These are phyloP conservation scores for Colletotrichum sansevieriae DNA, from an alignment of 2,329 filamentous ascomycete species.

Conservation along the genomic window DNA sequence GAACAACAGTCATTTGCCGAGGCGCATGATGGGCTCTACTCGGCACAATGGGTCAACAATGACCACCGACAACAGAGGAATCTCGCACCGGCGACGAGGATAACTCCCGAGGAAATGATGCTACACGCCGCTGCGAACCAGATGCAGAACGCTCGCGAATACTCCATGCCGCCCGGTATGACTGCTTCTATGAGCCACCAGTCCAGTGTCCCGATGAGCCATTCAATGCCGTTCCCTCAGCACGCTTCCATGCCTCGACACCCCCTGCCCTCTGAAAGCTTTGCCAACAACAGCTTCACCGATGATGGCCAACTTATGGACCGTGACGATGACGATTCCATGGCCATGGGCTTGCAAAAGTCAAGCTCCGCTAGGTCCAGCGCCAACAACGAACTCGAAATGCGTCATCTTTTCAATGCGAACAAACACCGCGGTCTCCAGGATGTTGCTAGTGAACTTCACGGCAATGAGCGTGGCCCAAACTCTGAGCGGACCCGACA, in stretches of 20 bases:
- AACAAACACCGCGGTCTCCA: slow-evolving; percentile 77
- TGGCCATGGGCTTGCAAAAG: slow-evolving; percentile 63
- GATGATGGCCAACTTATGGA: slow-evolving; percentile 74
- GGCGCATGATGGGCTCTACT: slow-evolving; percentile 57
- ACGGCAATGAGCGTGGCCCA: slow-evolving; percentile 83
- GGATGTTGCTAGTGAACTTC: slow-evolving; percentile 81
- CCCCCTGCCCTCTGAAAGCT: slow-evolving; percentile 67
- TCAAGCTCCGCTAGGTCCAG: slow-evolving; percentile 73
- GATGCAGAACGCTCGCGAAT: slow-evolving; percentile 64
- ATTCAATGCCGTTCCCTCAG: slow-evolving; percentile 51
- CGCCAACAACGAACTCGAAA: slow-evolving; percentile 84
- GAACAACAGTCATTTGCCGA: slow-evolving; percentile 62
- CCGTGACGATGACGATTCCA: slow-evolving; percentile 70
- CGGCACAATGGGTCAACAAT: slow-evolving; percentile 63
- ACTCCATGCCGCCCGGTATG: slow-evolving; percentile 64
- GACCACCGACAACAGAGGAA: slow-evolving; percentile 59
- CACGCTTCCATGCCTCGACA: slow-evolving; percentile 57
- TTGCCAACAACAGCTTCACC: slow-evolving; percentile 66
- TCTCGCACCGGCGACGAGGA: slow-evolving; percentile 57
- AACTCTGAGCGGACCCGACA: slow-evolving; percentile 87
- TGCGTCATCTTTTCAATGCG: slow-evolving; percentile 79
- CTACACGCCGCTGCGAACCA: slow-evolving; percentile 67
- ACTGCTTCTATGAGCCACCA: slow-evolving; percentile 52
- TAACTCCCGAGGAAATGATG: slow-evolving; percentile 71
- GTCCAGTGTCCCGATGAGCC: slow-evolving; percentile 47